phyloP scores from a whole-genome alignment of 495 filamentous ascomycete species.

The Apodospora peruviana region DNA sequence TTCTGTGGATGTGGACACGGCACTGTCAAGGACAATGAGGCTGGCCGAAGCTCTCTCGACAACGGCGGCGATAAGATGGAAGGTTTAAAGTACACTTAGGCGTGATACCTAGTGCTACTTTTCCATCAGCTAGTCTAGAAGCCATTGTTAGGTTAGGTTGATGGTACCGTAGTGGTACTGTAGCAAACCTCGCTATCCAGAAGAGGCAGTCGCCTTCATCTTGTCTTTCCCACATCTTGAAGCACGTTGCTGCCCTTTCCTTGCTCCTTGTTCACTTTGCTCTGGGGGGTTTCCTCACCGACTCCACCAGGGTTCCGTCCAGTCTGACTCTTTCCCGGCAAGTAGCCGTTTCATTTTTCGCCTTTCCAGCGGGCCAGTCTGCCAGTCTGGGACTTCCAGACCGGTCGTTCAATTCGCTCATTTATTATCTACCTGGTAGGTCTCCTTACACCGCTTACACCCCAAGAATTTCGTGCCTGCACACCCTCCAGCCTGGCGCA shows the following conservation, averaged over 20 bases:
- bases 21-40: no score
- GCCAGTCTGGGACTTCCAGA: not conserved
- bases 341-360: not conserved
- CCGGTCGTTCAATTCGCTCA: not conserved
- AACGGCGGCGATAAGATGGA: no score
- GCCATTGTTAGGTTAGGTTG: no score
- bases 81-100: no score
- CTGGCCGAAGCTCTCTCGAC: no score
- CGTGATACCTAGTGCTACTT: no score
- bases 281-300: not conserved
- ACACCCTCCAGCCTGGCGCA: slow-evolving; percentile 8
- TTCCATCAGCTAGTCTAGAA: no score
- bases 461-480: slow-evolving; percentile 1
- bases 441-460: slow-evolving; percentile 2
- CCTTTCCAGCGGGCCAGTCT: not conserved
- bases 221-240: not conserved
- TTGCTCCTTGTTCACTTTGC: not conserved
- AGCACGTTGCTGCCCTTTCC: not conserved
- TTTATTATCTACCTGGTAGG: not conserved
- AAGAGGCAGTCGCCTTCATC: not conserved
- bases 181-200: not conserved
- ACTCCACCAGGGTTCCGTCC: not conserved
- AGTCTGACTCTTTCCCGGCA: not conserved
- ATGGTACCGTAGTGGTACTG: no score
- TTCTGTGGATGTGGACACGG: no score